Evolutionary conservation across 306 rosid genomes (phyloP).

Genomic region (Prunus padus): DNA sequence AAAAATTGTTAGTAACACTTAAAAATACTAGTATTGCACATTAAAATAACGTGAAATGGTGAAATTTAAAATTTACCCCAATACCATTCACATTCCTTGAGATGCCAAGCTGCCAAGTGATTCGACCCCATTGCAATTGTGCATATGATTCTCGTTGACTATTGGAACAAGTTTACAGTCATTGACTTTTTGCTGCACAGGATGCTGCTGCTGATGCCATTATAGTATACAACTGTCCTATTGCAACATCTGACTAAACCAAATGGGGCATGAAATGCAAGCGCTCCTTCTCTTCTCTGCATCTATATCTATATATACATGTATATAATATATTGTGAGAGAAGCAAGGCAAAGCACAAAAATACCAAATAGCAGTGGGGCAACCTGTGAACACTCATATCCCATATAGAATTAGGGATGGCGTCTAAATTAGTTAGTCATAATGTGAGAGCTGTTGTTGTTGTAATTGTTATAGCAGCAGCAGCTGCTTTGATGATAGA

Average conservation of each 20-base stretch:
- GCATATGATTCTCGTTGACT: not conserved
- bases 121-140: not conserved
- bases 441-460: not conserved
- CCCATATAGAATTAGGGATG: not conserved
- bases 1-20: too few relatives aligned
- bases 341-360: not conserved
- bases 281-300: too few relatives aligned
- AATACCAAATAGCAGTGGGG: not conserved
- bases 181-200: not conserved
- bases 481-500: not conserved
- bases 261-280: not conserved
- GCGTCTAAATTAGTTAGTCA: not conserved
- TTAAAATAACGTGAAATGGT: too few relatives aligned
- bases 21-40: too few relatives aligned
- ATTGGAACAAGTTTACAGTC: not conserved
- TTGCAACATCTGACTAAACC: not conserved
- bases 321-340: not conserved
- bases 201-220: not conserved
- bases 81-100: not conserved
- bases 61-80: too few relatives aligned
- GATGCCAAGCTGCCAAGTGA: not conserved
- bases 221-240: not conserved
- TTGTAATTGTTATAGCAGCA: not conserved
- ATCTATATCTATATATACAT: not conserved
- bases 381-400: slow-evolving; percentile 15